Evolutionary conservation across 1,139 yeast species (phyloP).

Genomic region (Saccharomyces hybrid): DNA sequence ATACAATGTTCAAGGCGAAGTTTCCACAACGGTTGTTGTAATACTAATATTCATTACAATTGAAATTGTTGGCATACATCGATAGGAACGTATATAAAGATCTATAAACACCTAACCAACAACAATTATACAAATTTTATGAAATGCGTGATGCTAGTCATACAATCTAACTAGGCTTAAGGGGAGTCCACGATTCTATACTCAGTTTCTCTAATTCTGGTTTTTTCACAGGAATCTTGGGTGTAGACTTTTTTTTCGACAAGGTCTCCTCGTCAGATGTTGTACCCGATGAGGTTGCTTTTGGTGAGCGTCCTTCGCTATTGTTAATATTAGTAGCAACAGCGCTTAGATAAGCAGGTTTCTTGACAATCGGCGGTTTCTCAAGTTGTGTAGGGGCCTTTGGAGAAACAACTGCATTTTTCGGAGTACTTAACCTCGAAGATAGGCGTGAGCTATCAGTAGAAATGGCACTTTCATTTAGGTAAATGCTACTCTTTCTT

Average conservation of each 20-base stretch:
- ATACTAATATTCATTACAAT: too few species aligned
- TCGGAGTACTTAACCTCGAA: too few species aligned
- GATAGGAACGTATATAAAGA: not conserved
- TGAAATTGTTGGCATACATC: too few species aligned
- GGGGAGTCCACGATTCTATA: constrained; percentile 54
- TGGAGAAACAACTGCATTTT: not conserved
- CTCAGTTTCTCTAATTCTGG: constrained; percentile 24
- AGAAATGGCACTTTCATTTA: not conserved
- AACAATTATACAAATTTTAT: not conserved
- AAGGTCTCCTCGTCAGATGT: not conserved
- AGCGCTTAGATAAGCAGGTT: not conserved
- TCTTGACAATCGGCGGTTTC: not conserved
- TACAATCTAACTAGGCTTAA: constrained; percentile 40
- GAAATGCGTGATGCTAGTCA: not conserved
- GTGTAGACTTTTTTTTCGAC: constrained; percentile 7
- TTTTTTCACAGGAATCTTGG: constrained; percentile 21
- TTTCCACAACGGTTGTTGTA: too few species aligned
- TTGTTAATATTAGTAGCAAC: not conserved
- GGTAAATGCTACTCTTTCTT: not conserved
- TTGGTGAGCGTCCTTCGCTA: not conserved
- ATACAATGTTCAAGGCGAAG: not conserved
- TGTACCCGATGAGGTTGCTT: constrained; percentile 3
- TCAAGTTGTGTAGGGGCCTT: not conserved
- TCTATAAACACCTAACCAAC: not conserved
- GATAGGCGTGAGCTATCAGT: not conserved